Evolutionary conservation across 2,329 filamentous ascomycete genomes (phyloP), one percentile per base, ranked within the genome.

Genomic region (Neocucurbitaria cava): DNA sequence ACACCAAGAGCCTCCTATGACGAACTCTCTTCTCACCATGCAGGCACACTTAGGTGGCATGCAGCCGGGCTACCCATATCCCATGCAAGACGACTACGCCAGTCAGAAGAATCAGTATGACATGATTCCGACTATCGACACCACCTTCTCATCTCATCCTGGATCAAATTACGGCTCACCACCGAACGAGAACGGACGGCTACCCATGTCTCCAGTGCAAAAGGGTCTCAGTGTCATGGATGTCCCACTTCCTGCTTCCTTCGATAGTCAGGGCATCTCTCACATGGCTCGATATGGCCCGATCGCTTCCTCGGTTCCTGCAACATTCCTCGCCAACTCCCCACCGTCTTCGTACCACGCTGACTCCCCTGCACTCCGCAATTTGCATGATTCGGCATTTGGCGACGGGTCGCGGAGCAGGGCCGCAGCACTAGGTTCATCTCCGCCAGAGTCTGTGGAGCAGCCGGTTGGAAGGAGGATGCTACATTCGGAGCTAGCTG

Each of bases 261-360:
- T 98, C 74, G 95, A 98, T 76, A 96, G 92, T 66, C 95, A 97
- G 70, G 94, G 93, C 45, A 91, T 97, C 48, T 97, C 93, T 10
- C 91, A 94, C 73, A 92, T 92, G 58, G 93, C 94, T 17, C 87
- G 92, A 55, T 92, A 93, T 73, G 95, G 91, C 0, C 92, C 93
- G 0, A 92, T 96, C 76, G 93, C 94, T 7, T 91, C 93, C 0
- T 98, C 94, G 0, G 90, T 98, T 10, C 95, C 95, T 9, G 91
- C 92, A 46, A 91, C 94, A 66, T 97, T 98, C 68, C 81, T 97
- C 62, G 93, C 96, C 47, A 92, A 90, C 8, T 92, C 92, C 5
- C 89, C 92, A 2, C 86, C 89, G 1, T 92, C 91, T 0, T 82
- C 80, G 1, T 76, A 78, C 52, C 87, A 81, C 6, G 77, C 78